Evolutionary conservation across 768 basidiomycete species (phyloP), one percentile per base, ranked within the genome.

Genomic region (Rhizopogon vulgaris): DNA sequence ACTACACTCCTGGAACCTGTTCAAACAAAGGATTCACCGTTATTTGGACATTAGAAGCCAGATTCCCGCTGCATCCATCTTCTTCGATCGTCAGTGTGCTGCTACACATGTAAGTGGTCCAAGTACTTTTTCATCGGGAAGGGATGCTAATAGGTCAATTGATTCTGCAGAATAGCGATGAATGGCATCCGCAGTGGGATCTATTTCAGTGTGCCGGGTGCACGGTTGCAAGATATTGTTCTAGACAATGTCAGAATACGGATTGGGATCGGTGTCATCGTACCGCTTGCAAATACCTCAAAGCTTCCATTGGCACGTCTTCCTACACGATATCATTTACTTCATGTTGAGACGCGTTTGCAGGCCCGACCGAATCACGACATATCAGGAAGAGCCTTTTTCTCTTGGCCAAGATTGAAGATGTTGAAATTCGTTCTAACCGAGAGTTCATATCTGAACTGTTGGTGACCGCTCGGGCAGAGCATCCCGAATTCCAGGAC

Each of bases 171-270:
- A 46, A 46, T 22, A 46, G 18, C 11, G 45, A 46, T 22, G 45
- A 46, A 46, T 46, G 45, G 45, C 45, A 46, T 46, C 45, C 45
- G 8, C 45, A 46, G 18, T 46, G 45, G 45, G 45, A 46, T 24
- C 32, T 46, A 15, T 46, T 46, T 14, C 45, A 46, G 45, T 46
- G 45, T 34, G 32, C 45, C 32, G 36, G 34, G 45, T 46, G 45
- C 22, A 46, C 45, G 10, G 45, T 46, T 24, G 45, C 45, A 15
- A 46, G 45, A 6, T 46, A 46, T 34, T 46, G 45, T 34, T 46
- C 45, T 34, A 46, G 32, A 24, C 45, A 46, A 46, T 46, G 45
- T 9, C 45, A 46, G 32, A 46, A 34, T 2, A 34, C 36, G 17
- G 45, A 46, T 24, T 46, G 45, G 45, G 45, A 46, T 32, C 32